Conservation (phyloP, 768 basidiomycete species). For the Rhizopogon salebrosus region DNA sequence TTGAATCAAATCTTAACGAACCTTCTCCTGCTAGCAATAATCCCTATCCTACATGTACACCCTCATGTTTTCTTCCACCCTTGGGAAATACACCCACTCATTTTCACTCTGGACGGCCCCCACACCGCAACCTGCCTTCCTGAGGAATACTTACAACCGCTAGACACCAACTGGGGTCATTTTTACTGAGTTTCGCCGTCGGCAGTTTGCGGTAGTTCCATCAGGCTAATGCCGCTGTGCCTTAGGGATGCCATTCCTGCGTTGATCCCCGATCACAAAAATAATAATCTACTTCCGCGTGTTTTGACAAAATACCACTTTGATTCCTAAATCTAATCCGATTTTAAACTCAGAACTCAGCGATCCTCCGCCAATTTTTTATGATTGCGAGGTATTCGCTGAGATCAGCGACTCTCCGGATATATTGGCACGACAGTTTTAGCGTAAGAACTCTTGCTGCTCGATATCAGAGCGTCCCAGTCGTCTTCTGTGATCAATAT, state of each 20-base stretch:
- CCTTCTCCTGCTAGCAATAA: constrained; percentile 6
- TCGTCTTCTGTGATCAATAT: too few relatives aligned
- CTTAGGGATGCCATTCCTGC: constrained; percentile 30
- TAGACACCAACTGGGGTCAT: not conserved
- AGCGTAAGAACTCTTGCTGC: not conserved
- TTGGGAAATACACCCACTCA: not conserved
- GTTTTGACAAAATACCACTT: constrained; percentile 7
- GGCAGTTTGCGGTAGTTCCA: constrained; percentile 26
- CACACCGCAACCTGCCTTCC: not conserved
- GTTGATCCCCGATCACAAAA: constrained; percentile 63
- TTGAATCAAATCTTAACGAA: constrained; percentile 28
- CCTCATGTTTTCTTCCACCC: not conserved
- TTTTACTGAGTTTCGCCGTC: constrained; percentile 7
- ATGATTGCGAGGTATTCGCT: constrained; percentile 13
- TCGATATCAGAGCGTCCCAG: not conserved
- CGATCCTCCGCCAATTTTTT: constrained; percentile 11
- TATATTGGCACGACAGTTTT: not conserved
- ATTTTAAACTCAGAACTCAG: constrained; percentile 24
- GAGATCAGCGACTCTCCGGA: constrained; percentile 4
- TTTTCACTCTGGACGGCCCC: constrained; percentile 4
- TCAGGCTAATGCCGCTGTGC: constrained; percentile 22
- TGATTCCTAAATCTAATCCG: not conserved
- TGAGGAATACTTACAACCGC: too few relatives aligned
- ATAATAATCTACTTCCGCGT: constrained; percentile 29
- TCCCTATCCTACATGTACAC: constrained; percentile 9